Conservation (phyloP, 2,329 filamentous ascomycete species). For the Pseudogymnoascus sp. region DNA sequence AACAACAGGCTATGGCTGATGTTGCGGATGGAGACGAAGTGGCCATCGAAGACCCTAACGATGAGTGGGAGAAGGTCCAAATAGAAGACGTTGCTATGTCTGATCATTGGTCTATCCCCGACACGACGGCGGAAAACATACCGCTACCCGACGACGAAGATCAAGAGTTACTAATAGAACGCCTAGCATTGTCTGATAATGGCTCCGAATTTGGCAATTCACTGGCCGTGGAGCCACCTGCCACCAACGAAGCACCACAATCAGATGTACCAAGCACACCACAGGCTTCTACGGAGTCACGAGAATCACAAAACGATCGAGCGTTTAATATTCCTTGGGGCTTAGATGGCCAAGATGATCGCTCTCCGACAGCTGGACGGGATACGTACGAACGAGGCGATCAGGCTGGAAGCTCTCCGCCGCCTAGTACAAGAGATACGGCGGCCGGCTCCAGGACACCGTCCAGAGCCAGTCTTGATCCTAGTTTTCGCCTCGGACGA, state of each 20-base stretch:
- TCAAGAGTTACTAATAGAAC: neutral
- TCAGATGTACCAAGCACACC: neutral
- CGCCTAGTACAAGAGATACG: neutral
- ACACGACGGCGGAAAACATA: neutral
- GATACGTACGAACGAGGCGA: neutral
- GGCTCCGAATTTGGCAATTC: neutral
- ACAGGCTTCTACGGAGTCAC: neutral
- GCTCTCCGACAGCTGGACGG: neutral
- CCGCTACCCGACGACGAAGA: neutral
- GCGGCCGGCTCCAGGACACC: neutral
- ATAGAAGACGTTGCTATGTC: neutral
- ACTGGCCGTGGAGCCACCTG: neutral
- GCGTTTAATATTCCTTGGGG: neutral
- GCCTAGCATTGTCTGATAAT: neutral
- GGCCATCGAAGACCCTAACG: constrained; percentile 7
- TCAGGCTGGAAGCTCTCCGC: neutral
- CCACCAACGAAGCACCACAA: neutral
- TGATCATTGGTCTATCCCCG: neutral
- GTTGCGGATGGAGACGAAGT: neutral
- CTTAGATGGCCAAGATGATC: neutral
- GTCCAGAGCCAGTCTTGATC: neutral
- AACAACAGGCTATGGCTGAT: constrained; percentile 13
- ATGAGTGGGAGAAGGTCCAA: constrained; percentile 13
- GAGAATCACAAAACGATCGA: neutral
- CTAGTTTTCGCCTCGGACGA: neutral